phyloP scores from a whole-genome alignment of 331 rosid genomes.

The Spiraea crenata region DNA sequence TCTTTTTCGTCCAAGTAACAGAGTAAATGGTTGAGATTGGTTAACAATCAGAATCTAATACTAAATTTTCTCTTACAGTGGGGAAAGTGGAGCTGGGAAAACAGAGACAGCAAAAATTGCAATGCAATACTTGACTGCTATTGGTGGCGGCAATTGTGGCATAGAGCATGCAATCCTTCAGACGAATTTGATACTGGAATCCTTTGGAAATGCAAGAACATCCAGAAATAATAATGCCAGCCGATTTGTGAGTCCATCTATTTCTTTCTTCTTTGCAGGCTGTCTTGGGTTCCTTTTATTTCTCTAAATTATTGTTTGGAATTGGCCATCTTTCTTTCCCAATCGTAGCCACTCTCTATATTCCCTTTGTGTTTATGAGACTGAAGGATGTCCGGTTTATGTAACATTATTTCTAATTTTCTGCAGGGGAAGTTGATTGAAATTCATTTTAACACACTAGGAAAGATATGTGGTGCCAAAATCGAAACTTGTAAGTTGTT shows the following conservation, averaged over 20 bases:
- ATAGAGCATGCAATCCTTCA: slow-evolving; percentile 63
- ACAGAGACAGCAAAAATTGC: slow-evolving; percentile 91
- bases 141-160: slow-evolving; percentile 68
- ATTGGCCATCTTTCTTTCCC: slow-evolving; percentile 8
- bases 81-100: slow-evolving; percentile 99
- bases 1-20: too few relatives aligned
- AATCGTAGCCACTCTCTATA: background rate
- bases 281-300: slow-evolving; percentile 2
- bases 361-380: slow-evolving; percentile 15
- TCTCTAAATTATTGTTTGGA: slow-evolving; percentile 15
- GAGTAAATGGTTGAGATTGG: background rate
- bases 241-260: slow-evolving; percentile 78
- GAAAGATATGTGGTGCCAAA: slow-evolving; percentile 77
- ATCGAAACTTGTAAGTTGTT: slow-evolving; percentile 84
- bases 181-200: slow-evolving; percentile 75
- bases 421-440: slow-evolving; percentile 91
- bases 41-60: background rate
- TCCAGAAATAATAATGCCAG: slow-evolving; percentile 84
- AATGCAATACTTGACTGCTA: slow-evolving; percentile 77
- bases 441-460: slow-evolving; percentile 67
- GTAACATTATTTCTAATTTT: slow-evolving; percentile 27
- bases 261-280: slow-evolving; percentile 25
- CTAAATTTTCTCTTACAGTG: slow-evolving; percentile 49
- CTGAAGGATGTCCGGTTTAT: slow-evolving; percentile 22
- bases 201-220: slow-evolving; percentile 95